These are phyloP conservation scores for Globomyces sp. DNA, from an alignment of 371 early-diverging fungal genomes.

Conservation along the genomic window DNA sequence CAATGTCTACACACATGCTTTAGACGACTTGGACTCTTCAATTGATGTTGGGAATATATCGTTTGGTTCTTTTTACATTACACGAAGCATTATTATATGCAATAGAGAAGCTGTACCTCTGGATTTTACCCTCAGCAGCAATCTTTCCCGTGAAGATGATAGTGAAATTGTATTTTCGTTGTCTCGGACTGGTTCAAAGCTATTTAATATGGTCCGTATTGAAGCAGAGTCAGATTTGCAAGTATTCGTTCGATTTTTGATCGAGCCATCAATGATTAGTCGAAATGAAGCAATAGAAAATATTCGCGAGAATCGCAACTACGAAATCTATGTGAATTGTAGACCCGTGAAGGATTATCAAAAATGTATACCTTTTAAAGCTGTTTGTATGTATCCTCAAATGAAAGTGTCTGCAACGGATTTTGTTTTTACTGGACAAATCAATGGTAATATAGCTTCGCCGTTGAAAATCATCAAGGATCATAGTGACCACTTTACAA, in stretches of 20 bases:
- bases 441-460: slow-evolving; percentile 16
- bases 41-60: slow-evolving; percentile 64
- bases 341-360: slow-evolving; percentile 75
- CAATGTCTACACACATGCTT: slow-evolving; percentile 63
- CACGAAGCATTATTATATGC: slow-evolving; percentile 62
- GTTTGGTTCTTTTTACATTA: slow-evolving; percentile 63
- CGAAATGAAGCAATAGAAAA: background rate
- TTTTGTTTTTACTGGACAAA: slow-evolving; percentile 32
- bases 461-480: background rate
- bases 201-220: slow-evolving; percentile 64
- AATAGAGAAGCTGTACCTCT: slow-evolving; percentile 68
- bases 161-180: slow-evolving; percentile 70
- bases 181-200: slow-evolving; percentile 62
- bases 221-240: slow-evolving; percentile 59
- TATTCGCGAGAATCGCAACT: slow-evolving; percentile 38
- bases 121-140: slow-evolving; percentile 65
- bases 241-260: slow-evolving; percentile 57
- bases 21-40: slow-evolving; percentile 45
- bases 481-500: background rate
- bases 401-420: slow-evolving; percentile 32
- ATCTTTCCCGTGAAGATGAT: slow-evolving; percentile 52
- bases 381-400: slow-evolving; percentile 59
- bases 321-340: slow-evolving; percentile 70
- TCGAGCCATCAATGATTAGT: background rate
- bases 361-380: slow-evolving; percentile 56